phyloP scores from a whole-genome alignment of 768 basidiomycete genomes.

The Pseudohyphozyma bogoriensis region DNA sequence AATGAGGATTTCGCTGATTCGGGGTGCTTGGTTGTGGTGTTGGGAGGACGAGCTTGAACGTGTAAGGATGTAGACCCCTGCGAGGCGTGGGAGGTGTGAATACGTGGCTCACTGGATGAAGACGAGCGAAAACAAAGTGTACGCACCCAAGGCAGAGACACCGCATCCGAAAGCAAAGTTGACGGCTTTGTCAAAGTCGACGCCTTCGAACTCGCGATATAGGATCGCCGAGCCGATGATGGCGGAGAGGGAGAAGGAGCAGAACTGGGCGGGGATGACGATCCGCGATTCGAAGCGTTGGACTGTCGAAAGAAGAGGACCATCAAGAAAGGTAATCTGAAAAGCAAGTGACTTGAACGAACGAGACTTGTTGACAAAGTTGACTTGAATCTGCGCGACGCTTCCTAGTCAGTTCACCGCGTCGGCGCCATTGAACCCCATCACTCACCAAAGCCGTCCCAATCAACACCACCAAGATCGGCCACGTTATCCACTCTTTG shows the following conservation, averaged over 20 bases:
- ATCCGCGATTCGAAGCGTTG: conserved; percentile 92
- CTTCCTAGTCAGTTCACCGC: too few relatives aligned
- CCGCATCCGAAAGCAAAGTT: conserved; percentile 21
- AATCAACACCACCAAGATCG: conserved; percentile 54
- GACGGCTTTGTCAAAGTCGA: not conserved
- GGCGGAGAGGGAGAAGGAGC: conserved; percentile 83
- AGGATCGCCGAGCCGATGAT: conserved; percentile 87
- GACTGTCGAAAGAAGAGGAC: conserved; percentile 70
- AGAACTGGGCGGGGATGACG: conserved; percentile 91
- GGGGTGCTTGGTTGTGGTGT: not conserved
- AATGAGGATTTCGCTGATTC: too few relatives aligned
- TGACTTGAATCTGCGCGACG: too few relatives aligned
- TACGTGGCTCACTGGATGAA: not conserved
- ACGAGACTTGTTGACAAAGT: conserved; percentile 35
- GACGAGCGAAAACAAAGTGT: not conserved
- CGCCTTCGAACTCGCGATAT: conserved; percentile 73
- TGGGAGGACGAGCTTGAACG: not conserved
- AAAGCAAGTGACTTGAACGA: conserved; percentile 8
- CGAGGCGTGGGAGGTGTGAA: not conserved
- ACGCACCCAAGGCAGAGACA: conserved; percentile 6
- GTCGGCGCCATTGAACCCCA: too few relatives aligned
- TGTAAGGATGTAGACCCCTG: conserved; percentile 24
- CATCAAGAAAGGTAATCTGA: conserved; percentile 49
- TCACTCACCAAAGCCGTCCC: conserved; percentile 36
- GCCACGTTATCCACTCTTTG: conserved; percentile 71